These are phyloP conservation scores for Jaenimonas drosophilae DNA, from an alignment of 208 protist species.

Conservation along the genomic window DNA sequence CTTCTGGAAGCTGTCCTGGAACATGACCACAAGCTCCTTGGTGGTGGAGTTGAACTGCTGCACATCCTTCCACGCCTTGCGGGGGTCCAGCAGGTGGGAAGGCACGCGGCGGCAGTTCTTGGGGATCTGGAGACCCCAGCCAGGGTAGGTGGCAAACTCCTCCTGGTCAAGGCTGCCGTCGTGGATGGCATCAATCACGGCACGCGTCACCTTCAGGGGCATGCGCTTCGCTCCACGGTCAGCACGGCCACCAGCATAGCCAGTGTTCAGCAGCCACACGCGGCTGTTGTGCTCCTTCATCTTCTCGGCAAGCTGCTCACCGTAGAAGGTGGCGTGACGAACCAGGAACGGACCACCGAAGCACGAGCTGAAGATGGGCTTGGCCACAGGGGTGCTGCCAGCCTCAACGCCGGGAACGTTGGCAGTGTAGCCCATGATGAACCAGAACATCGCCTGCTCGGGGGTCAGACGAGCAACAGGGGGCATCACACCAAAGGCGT, in stretches of 20 bases:
- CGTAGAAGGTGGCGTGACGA: constrained; percentile 94
- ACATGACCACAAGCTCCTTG: constrained; percentile 86
- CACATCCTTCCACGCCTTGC: constrained; percentile 86
- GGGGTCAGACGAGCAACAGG: constrained; percentile 88
- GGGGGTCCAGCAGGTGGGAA: constrained; percentile 82
- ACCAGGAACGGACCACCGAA: constrained; percentile 95
- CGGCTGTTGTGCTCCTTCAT: constrained; percentile 72
- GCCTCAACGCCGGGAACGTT: background rate
- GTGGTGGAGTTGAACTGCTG: constrained; percentile 66
- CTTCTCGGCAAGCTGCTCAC: constrained; percentile 92
- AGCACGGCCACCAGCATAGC: constrained; percentile 84
- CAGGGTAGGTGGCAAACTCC: constrained; percentile 51
- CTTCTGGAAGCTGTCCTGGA: constrained; percentile 89
- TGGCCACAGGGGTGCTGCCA: constrained; percentile 73
- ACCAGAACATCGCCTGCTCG: constrained; percentile 93
- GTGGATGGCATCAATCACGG: constrained; percentile 95
- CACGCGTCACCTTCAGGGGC: constrained; percentile 88
- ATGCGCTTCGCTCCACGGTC: constrained; percentile 86
- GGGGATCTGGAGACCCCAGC: constrained; percentile 90
- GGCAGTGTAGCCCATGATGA: constrained; percentile 86
- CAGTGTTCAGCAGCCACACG: constrained; percentile 95
- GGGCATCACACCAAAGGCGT: constrained; percentile 96
- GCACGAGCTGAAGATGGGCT: constrained; percentile 93
- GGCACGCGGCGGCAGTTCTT: constrained; percentile 65
- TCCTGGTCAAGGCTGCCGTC: constrained; percentile 79